A percentile compares a stretch with the other conserved stretches of the same genome.
These are phyloP conservation scores for Zygosaccharomyces sapae DNA, from an alignment of 1,139 yeast species.

Conservation along the genomic window DNA sequence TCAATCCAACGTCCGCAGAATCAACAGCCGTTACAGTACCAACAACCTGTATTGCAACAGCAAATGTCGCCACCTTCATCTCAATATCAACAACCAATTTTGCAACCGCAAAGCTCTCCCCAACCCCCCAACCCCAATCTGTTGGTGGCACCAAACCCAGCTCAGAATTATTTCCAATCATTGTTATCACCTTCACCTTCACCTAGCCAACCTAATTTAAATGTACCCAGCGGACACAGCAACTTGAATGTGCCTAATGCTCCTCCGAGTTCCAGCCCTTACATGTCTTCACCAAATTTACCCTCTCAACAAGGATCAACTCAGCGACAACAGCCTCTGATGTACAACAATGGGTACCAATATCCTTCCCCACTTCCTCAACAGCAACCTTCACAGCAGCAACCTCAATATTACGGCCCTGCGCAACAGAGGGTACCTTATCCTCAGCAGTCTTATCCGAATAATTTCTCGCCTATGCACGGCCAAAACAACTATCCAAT, in stretches of 20 bases:
- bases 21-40: constrained; percentile 26
- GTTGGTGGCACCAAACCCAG: constrained; percentile 24
- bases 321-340: constrained; percentile 14
- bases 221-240: constrained; percentile 13
- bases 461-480: constrained; percentile 4
- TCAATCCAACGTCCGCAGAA: constrained; percentile 12
- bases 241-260: constrained; percentile 15
- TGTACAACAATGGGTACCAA: constrained; percentile 14
- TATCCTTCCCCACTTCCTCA: constrained; percentile 11
- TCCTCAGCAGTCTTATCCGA: constrained; percentile 7
- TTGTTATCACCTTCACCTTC: constrained; percentile 29
- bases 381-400: constrained; percentile 14
- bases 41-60: constrained; percentile 25
- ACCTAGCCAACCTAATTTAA: constrained; percentile 22
- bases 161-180: constrained; percentile 27
- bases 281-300: constrained; percentile 11
- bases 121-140: constrained; percentile 5
- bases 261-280: constrained; percentile 12
- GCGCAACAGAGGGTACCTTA: constrained; percentile 18
- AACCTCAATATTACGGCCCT: constrained; percentile 12
- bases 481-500: constrained; percentile 21
- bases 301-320: constrained; percentile 15
- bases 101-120: constrained; percentile 37
- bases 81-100: constrained; percentile 39
- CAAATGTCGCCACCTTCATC: constrained; percentile 16